Conservation (phyloP, 2,329 filamentous ascomycete species). For the Aspergillus ruber region DNA sequence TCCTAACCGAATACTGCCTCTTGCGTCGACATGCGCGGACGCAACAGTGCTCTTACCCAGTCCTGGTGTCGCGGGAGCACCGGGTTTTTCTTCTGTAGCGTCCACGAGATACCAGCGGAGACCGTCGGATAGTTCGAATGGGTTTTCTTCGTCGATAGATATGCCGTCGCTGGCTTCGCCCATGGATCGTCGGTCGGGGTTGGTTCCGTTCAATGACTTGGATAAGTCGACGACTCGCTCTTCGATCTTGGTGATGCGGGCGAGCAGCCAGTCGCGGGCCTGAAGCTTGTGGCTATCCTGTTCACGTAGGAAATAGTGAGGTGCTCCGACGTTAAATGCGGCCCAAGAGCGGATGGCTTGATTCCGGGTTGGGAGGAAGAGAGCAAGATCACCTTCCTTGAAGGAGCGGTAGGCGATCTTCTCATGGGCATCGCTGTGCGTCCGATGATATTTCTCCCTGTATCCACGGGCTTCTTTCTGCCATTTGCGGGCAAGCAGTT, state of each 20-base stretch:
- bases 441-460: slow-evolving; percentile 73
- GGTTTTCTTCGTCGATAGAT: slow-evolving; percentile 80
- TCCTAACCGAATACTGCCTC: slow-evolving; percentile 56
- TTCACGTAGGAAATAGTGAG: slow-evolving; percentile 93
- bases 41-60: slow-evolving; percentile 88
- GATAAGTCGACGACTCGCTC: slow-evolving; percentile 90
- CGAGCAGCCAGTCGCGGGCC: slow-evolving; percentile 90
- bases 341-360: slow-evolving; percentile 94
- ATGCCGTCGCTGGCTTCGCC: slow-evolving; percentile 48
- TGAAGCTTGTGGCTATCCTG: slow-evolving; percentile 80
- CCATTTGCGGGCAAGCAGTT: slow-evolving; percentile 87
- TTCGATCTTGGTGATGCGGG: slow-evolving; percentile 83
- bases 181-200: slow-evolving; percentile 47
- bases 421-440: slow-evolving; percentile 80
- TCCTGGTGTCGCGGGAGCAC: slow-evolving; percentile 85
- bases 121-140: slow-evolving; percentile 92
- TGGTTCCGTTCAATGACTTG: slow-evolving; percentile 58
- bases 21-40: slow-evolving; percentile 77
- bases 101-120: slow-evolving; percentile 95
- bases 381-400: slow-evolving; percentile 88
- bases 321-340: slow-evolving; percentile 94
- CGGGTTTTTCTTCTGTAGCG: slow-evolving; percentile 84
- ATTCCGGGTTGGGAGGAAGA: slow-evolving; percentile 91
- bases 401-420: slow-evolving; percentile 96
- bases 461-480: slow-evolving; percentile 83